These are phyloP conservation scores for Paracoccidioides lutzii DNA, from an alignment of 2,329 filamentous ascomycete genomes.

Conservation along the genomic window DNA sequence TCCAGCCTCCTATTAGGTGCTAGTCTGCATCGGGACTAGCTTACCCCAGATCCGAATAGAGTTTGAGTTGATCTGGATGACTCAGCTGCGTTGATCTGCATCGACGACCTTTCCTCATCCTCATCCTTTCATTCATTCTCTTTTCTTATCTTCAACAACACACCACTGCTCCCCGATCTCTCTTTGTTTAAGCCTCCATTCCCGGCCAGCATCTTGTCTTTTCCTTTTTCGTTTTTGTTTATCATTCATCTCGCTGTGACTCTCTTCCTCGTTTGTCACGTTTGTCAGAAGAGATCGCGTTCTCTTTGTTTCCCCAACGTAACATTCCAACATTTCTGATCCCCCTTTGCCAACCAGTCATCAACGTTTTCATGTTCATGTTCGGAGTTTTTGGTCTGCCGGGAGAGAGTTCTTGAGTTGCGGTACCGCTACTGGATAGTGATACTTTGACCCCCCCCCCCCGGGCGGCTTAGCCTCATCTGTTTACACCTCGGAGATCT, in stretches of 20 bases:
- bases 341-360: not conserved
- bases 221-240: not conserved
- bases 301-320: not conserved
- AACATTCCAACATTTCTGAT: not conserved
- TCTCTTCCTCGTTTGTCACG: not conserved
- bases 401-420: not conserved
- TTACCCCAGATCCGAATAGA: not conserved
- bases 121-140: not conserved
- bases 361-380: not conserved
- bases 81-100: not conserved
- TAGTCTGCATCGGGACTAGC: not conserved
- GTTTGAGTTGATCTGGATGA: not conserved
- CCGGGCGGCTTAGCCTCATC: too few species aligned
- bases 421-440: too few species aligned
- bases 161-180: not conserved
- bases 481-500: not conserved
- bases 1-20: not conserved
- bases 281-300: not conserved
- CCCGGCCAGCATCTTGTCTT: not conserved
- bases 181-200: not conserved
- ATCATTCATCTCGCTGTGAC: not conserved
- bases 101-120: too few species aligned
- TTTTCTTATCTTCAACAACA: not conserved
- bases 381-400: not conserved
- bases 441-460: too few species aligned